Conservation (phyloP, 495 filamentous ascomycete genomes). For the Talaromyces wortmannii region DNA sequence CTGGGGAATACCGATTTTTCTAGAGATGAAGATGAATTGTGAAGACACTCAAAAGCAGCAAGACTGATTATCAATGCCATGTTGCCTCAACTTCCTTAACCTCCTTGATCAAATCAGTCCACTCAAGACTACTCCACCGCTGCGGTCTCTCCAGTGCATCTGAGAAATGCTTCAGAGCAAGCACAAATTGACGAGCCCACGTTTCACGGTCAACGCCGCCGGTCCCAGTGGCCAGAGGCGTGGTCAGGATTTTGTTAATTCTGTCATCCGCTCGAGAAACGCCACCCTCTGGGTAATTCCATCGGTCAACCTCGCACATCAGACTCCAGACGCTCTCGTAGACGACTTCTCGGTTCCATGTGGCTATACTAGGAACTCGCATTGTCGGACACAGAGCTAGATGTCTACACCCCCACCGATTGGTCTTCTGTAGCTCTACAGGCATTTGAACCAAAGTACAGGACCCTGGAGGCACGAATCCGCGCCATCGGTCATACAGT, state of each 20-base stretch:
- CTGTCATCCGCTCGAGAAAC: constrained; percentile 4
- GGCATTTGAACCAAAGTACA: constrained; percentile 40
- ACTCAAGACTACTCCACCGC: constrained; percentile 24
- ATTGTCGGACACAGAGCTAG: constrained; percentile 47
- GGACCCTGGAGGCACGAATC: constrained; percentile 40
- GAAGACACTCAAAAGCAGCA: too few relatives aligned
- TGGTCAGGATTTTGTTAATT: constrained; percentile 39
- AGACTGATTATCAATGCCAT: not conserved
- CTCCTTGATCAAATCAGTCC: constrained; percentile 19
- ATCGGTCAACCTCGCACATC: constrained; percentile 34
- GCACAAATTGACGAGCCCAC: constrained; percentile 42
- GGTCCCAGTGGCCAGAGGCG: constrained; percentile 39
- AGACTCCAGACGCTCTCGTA: constrained; percentile 48
- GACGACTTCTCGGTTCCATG: constrained; percentile 47
- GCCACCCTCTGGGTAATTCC: constrained; percentile 20
- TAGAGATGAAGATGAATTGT: too few relatives aligned
- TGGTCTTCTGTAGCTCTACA: constrained; percentile 13
- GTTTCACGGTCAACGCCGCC: constrained; percentile 33
- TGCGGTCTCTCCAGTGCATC: constrained; percentile 27
- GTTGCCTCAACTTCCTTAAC: constrained; percentile 20
- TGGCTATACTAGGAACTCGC: constrained; percentile 27
- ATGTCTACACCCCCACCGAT: constrained; percentile 31
- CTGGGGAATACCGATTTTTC: too few relatives aligned
- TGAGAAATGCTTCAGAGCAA: constrained; percentile 42
- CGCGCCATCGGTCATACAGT: constrained; percentile 39